These are phyloP conservation scores for Metschnikowia baotianmanensis DNA, from an alignment of 805 yeast genomes.

Conservation along the genomic window DNA sequence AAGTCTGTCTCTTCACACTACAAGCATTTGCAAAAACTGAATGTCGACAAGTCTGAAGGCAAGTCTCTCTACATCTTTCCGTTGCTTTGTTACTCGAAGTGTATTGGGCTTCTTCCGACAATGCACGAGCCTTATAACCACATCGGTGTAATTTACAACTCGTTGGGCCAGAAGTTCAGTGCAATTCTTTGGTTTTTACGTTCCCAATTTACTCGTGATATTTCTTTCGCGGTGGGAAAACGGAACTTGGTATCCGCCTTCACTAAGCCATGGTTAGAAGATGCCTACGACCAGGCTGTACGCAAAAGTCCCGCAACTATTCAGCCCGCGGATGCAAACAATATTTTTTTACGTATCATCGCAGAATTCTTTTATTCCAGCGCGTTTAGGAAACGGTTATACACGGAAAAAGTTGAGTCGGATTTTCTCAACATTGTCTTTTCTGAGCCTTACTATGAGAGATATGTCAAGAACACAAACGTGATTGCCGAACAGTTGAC, in stretches of 20 bases:
- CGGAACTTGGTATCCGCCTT: conserved; percentile 42
- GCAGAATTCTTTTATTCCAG: conserved; percentile 45
- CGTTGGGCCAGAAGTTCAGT: conserved; percentile 43
- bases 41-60: conserved; percentile 35
- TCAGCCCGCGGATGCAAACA: conserved; percentile 18
- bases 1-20: conserved; percentile 15
- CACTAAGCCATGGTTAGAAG: conserved; percentile 35
- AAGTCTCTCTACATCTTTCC: conserved; percentile 28
- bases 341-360: conserved; percentile 33
- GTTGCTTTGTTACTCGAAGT: conserved; percentile 42
- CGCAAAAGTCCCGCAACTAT: conserved; percentile 3
- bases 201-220: conserved; percentile 53
- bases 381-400: conserved; percentile 20
- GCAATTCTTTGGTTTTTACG: conserved; percentile 55
- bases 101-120: conserved; percentile 60
- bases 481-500: conserved; percentile 16
- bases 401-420: conserved; percentile 16
- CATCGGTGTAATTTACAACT: conserved; percentile 46
- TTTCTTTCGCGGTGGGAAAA: conserved; percentile 45
- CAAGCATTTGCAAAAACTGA: conserved; percentile 8
- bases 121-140: conserved; percentile 66
- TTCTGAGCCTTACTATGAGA: conserved; percentile 16
- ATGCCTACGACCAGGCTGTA: conserved; percentile 14
- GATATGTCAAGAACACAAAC: conserved; percentile 7
- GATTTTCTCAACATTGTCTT: conserved; percentile 26